Evolutionary conservation across 2,329 filamentous ascomycete genomes (phyloP).

Genomic region (Aspergillus glaucus): DNA sequence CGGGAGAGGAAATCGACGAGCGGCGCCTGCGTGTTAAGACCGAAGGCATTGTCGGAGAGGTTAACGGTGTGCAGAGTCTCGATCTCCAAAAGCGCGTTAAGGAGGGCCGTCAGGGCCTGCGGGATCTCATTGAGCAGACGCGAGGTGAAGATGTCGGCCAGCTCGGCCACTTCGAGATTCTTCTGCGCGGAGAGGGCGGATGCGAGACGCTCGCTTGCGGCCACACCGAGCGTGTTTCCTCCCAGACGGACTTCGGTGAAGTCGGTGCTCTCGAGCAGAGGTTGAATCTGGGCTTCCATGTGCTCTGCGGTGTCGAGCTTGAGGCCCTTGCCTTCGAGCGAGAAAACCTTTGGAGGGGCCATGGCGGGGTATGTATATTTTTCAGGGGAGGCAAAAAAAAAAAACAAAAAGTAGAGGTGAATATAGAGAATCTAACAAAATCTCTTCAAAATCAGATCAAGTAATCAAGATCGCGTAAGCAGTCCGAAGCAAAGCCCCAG

Average conservation of each 20-base stretch:
- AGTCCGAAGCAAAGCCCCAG: neutral
- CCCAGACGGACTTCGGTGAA: slow-evolving; percentile 74
- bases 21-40: slow-evolving; percentile 87
- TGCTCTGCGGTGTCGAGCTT: slow-evolving; percentile 88
- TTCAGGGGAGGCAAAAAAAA: slow-evolving; percentile 13
- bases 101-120: slow-evolving; percentile 74
- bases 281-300: slow-evolving; percentile 74
- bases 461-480: slow-evolving; percentile 2
- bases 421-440: neutral
- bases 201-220: slow-evolving; percentile 77
- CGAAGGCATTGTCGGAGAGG: slow-evolving; percentile 96
- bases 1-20: slow-evolving; percentile 84
- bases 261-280: slow-evolving; percentile 63
- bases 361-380: slow-evolving; percentile 36
- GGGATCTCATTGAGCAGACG: slow-evolving; percentile 92
- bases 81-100: slow-evolving; percentile 79
- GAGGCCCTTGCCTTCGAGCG: slow-evolving; percentile 82
- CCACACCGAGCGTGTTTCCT: slow-evolving; percentile 89
- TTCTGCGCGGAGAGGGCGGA: slow-evolving; percentile 80
- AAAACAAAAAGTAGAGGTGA: neutral
- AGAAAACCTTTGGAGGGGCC: slow-evolving; percentile 60
- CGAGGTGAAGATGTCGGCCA: slow-evolving; percentile 96
- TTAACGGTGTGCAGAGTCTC: slow-evolving; percentile 85
- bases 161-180: slow-evolving; percentile 71
- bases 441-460: neutral